Percentiles rank a stretch among this genome's conserved stretches.
phyloP scores from a whole-genome alignment of 805 yeast species.

The Candida insectalens region DNA sequence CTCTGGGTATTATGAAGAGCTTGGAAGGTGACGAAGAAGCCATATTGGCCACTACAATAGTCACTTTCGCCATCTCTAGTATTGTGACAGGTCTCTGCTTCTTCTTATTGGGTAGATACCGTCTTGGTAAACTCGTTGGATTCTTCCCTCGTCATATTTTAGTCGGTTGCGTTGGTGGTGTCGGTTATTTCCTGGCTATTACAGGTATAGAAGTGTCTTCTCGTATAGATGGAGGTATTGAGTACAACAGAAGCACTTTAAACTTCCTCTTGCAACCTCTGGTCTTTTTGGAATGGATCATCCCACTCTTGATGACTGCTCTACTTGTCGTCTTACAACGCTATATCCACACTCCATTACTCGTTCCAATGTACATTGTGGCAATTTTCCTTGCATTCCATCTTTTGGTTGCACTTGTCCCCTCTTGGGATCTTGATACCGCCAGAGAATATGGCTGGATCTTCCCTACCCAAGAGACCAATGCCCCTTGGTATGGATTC shows the following conservation, averaged over 20 bases:
- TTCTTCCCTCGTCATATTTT: conserved; percentile 94
- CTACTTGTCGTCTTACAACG: conserved; percentile 56
- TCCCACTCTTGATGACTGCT: conserved; percentile 58
- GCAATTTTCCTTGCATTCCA: conserved; percentile 64
- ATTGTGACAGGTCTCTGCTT: conserved; percentile 82
- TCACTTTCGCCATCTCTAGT: conserved; percentile 76
- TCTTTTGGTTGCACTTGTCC: conserved; percentile 50
- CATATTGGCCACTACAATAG: conserved; percentile 75
- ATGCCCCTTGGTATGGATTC: conserved; percentile 86
- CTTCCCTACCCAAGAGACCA: conserved; percentile 52
- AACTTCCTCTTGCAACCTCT: conserved; percentile 31
- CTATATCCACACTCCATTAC: conserved; percentile 47
- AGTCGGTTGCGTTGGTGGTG: conserved; percentile 98
- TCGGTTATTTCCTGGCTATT: conserved; percentile 81
- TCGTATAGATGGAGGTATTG: conserved; percentile 63
- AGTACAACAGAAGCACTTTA: conserved; percentile 52
- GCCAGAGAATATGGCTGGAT: conserved; percentile 82
- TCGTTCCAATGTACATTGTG: conserved; percentile 77
- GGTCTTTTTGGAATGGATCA: conserved; percentile 53
- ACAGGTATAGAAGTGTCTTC: conserved; percentile 93
- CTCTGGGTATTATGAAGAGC: conserved; percentile 47
- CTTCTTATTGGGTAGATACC: conserved; percentile 64
- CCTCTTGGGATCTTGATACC: conserved; percentile 47
- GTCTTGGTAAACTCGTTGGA: conserved; percentile 79
- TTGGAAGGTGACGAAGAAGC: conserved; percentile 35